Evolutionary conservation across 495 filamentous ascomycete genomes (phyloP).

Genomic region (Halenospora varia): DNA sequence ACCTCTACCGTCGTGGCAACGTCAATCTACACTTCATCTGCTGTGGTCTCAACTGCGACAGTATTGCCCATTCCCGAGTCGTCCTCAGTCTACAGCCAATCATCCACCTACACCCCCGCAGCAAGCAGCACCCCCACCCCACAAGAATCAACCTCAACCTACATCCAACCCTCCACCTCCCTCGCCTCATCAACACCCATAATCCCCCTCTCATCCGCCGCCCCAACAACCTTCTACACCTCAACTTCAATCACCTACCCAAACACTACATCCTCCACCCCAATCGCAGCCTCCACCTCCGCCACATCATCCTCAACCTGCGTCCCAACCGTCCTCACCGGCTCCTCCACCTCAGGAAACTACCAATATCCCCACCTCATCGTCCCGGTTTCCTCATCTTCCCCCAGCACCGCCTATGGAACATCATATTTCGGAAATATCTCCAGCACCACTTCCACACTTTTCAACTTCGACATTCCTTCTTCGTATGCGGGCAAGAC

Average conservation of each 20-base stretch:
- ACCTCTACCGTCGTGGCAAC: too few species aligned
- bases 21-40: too few species aligned
- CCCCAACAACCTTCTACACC: background rate
- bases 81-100: too few species aligned
- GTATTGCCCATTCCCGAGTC: too few species aligned
- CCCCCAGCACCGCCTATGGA: constrained; percentile 46
- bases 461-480: constrained; percentile 70
- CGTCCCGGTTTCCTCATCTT: constrained; percentile 53
- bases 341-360: constrained; percentile 23
- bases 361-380: constrained; percentile 66
- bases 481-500: constrained; percentile 47
- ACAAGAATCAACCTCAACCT: too few species aligned
- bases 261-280: background rate
- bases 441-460: constrained; percentile 47
- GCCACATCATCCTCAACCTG: constrained; percentile 31
- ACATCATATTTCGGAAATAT: constrained; percentile 52
- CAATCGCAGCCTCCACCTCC: background rate
- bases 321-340: constrained; percentile 43
- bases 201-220: background rate
- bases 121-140: too few species aligned
- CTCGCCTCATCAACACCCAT: background rate
- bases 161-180: too few species aligned
- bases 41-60: too few species aligned
- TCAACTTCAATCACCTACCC: constrained; percentile 15
- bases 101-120: too few species aligned